Percentiles rank a stretch among this genome's conserved stretches.
Evolutionary conservation across 208 protist genomes (phyloP).

Genomic region (Leishmania major): DNA sequence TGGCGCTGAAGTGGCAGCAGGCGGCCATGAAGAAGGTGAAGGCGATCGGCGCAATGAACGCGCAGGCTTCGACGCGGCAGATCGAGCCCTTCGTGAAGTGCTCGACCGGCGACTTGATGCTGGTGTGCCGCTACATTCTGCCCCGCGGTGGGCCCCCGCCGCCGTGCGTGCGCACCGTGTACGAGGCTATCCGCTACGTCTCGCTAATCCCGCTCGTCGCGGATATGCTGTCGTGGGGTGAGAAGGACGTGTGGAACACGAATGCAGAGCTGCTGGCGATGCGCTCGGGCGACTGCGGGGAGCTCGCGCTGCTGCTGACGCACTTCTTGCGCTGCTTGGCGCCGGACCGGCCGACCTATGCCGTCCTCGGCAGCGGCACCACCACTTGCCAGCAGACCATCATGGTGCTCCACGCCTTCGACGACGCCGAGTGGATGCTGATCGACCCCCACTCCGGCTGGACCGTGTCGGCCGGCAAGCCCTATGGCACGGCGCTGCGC

Average conservation of each 20-base stretch:
- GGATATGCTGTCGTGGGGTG: conserved; percentile 64
- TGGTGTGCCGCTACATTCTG: conserved; percentile 76
- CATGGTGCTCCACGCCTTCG: conserved; percentile 71
- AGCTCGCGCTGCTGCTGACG: conserved; percentile 76
- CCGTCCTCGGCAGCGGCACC: conserved; percentile 59
- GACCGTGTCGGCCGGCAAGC: conserved; percentile 44
- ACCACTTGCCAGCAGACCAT: conserved; percentile 64
- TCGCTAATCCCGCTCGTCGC: conserved; percentile 66
- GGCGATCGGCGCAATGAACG: conserved; percentile 58
- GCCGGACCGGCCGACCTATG: conserved; percentile 56
- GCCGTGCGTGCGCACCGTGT: conserved; percentile 53
- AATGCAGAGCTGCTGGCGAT: conserved; percentile 72
- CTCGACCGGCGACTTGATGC: conserved; percentile 70
- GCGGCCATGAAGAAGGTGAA: conserved; percentile 42
- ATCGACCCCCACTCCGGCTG: conserved; percentile 76
- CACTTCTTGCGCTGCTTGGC: conserved; percentile 76
- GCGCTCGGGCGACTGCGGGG: conserved; percentile 72
- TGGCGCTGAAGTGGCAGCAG: conserved; percentile 61
- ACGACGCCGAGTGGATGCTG: conserved; percentile 49
- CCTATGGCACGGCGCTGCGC: conserved; percentile 53
- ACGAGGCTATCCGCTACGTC: conserved; percentile 82
- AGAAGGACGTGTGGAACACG: conserved; percentile 77
- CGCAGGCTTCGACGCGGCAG: conserved; percentile 50
- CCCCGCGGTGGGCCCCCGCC: conserved; percentile 65
- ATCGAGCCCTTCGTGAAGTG: conserved; percentile 79